Percentiles rank a stretch among this genome's conserved stretches.
Conservation (phyloP, 2,329 filamentous ascomycete genomes). For the Venturia aucupariae region DNA sequence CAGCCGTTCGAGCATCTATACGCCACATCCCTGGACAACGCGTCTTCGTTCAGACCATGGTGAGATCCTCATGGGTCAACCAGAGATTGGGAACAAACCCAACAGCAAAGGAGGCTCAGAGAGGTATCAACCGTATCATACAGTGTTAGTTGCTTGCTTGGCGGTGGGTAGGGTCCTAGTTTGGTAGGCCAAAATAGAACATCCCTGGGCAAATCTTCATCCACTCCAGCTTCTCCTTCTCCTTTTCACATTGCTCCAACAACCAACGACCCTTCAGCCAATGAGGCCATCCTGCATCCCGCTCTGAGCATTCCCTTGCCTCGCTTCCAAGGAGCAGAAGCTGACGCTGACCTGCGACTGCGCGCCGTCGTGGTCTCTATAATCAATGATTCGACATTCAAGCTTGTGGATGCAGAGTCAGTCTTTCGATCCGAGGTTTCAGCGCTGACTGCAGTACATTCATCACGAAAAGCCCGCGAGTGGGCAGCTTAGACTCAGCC, state of each 20-base stretch:
- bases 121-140: too few species aligned
- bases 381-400: too few species aligned
- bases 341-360: too few species aligned
- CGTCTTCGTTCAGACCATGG: too few species aligned
- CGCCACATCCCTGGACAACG: background rate
- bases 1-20: background rate
- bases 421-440: too few species aligned
- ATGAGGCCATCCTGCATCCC: background rate
- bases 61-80: too few species aligned
- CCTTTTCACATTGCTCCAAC: too few species aligned
- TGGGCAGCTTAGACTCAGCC: too few species aligned
- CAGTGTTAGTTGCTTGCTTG: too few species aligned
- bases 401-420: too few species aligned
- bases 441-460: background rate
- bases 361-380: too few species aligned
- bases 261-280: background rate
- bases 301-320: background rate
- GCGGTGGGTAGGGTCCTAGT: background rate
- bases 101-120: background rate
- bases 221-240: background rate
- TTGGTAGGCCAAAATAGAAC: background rate
- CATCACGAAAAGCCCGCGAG: too few species aligned
- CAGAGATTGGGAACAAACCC: background rate
- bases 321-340: background rate
- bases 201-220: background rate